These are phyloP conservation scores for Grosmannia clavigera DNA, from an alignment of 2,329 filamentous ascomycete species.

Conservation along the genomic window DNA sequence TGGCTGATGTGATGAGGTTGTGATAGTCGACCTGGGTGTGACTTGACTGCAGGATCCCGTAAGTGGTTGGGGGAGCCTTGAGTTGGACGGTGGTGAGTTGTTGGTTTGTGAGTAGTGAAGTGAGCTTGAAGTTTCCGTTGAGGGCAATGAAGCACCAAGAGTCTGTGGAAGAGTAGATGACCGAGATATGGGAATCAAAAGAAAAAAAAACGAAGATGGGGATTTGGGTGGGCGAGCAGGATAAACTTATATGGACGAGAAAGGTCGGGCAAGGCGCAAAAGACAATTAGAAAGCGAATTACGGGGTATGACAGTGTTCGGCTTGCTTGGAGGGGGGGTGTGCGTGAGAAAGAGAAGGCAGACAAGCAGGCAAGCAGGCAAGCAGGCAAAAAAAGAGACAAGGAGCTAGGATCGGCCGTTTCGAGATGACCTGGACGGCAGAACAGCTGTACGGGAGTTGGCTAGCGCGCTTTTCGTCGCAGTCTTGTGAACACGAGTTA, in stretches of 20 bases:
- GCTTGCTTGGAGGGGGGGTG: neutral
- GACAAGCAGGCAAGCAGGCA: neutral
- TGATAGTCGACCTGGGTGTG: neutral
- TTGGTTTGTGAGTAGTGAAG: neutral
- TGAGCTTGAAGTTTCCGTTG: neutral
- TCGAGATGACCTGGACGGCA: constrained; percentile 9
- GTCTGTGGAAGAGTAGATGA: neutral
- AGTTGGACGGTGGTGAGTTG: neutral
- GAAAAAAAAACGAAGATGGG: neutral
- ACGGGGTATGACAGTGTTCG: neutral
- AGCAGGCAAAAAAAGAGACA: neutral
- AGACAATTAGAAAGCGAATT: neutral
- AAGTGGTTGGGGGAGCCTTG: neutral
- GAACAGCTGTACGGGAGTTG: neutral
- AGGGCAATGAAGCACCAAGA: neutral
- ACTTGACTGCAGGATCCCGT: no score
- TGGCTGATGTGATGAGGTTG: constrained; percentile 1
- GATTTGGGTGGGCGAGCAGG: constrained; percentile 1
- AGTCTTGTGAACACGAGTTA: constrained; percentile 8
- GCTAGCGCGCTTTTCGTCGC: neutral
- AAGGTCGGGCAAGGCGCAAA: constrained; percentile 1
- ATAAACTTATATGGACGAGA: constrained; percentile 9
- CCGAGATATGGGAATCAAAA: neutral
- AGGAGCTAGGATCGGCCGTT: constrained; percentile 11
- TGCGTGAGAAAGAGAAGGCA: neutral